A percentile compares a stretch with the other conserved stretches of the same genome.
Evolutionary conservation across 2,329 filamentous ascomycete species (phyloP).

Genomic region (Tolypocladium capitatum): DNA sequence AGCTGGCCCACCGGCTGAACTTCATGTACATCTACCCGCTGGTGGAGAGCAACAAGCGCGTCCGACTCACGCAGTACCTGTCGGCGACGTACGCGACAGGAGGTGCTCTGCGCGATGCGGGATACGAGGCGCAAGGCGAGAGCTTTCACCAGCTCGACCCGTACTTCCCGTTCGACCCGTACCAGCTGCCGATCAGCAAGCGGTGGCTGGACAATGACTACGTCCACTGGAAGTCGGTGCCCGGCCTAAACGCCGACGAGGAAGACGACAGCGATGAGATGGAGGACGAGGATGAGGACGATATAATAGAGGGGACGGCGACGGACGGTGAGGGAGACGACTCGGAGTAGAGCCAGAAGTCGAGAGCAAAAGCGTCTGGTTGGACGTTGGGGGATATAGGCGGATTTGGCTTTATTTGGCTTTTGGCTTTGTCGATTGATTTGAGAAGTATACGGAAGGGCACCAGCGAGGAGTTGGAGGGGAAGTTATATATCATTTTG

Average conservation of each 20-base stretch:
- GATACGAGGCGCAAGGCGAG: slow-evolving; percentile 47
- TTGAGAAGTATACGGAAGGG: slow-evolving; percentile 1
- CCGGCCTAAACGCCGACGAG: slow-evolving; percentile 49
- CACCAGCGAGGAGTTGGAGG: slow-evolving; percentile 4
- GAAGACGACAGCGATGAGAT: slow-evolving; percentile 41
- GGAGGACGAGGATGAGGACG: slow-evolving; percentile 33
- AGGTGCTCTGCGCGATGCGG: slow-evolving; percentile 37
- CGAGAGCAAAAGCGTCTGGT: neutral
- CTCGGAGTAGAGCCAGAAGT: slow-evolving; percentile 17
- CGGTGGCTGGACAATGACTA: slow-evolving; percentile 81
- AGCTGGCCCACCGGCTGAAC: slow-evolving; percentile 69
- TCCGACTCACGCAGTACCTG: slow-evolving; percentile 62
- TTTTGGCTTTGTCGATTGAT: neutral
- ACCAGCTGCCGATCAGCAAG: slow-evolving; percentile 76
- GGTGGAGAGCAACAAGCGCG: slow-evolving; percentile 82
- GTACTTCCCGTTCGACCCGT: slow-evolving; percentile 96
- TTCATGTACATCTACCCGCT: slow-evolving; percentile 84
- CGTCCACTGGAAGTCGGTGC: slow-evolving; percentile 63
- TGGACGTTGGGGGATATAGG: neutral
- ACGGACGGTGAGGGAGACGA: slow-evolving; percentile 34
- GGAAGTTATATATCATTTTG: neutral
- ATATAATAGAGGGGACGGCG: slow-evolving; percentile 36
- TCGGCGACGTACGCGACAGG: slow-evolving; percentile 42
- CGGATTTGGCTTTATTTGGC: neutral
- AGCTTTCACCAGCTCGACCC: slow-evolving; percentile 77